Conservation (phyloP, 176 grass and related monocot species). For the Puccinellia tenuiflora region DNA sequence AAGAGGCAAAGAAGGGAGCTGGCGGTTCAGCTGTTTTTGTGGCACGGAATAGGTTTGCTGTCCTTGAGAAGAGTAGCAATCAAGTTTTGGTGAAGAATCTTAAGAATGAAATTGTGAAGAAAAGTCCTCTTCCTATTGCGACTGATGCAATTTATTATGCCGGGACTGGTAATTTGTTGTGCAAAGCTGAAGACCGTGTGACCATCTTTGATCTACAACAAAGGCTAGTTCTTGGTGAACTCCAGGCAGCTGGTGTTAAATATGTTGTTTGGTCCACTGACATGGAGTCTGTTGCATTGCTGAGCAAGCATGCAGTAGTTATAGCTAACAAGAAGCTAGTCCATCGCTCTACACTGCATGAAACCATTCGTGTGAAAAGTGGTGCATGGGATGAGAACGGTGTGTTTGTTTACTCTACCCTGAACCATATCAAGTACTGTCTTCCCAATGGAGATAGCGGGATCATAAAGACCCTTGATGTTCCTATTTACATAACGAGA, state of each 20-base stretch:
- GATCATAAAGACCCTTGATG: constrained; percentile 91
- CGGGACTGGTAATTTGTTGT: constrained; percentile 86
- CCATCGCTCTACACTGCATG: constrained; percentile 83
- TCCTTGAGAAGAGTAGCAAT: constrained; percentile 92
- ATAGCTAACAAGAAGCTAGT: constrained; percentile 90
- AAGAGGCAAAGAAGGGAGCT: constrained; percentile 89
- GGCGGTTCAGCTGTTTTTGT: constrained; percentile 89
- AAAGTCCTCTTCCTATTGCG: constrained; percentile 75
- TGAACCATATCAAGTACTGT: constrained; percentile 99
- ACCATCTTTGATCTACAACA: constrained; percentile 97
- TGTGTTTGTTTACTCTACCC: constrained; percentile 81
- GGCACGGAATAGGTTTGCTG: constrained; percentile 90
- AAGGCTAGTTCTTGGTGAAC: constrained; percentile 83
- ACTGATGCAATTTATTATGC: constrained; percentile 96
- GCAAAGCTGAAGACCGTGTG: constrained; percentile 87
- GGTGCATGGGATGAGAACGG: constrained; percentile 99
- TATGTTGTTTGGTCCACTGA: constrained; percentile 91
- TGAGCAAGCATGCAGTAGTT: constrained; percentile 92
- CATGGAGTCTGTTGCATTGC: constrained; percentile 91
- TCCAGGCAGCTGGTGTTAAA: constrained; percentile 78
- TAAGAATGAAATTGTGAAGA: constrained; percentile 98
- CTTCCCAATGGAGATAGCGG: constrained; percentile 96
- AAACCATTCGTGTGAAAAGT: constrained; percentile 99
- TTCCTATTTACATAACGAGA: constrained; percentile 92
- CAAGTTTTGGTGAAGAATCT: constrained; percentile 94